A percentile compares a stretch with the other conserved stretches of the same genome.
Conservation (phyloP, 83 land plant species). For the Isoetes engelmannii region DNA sequence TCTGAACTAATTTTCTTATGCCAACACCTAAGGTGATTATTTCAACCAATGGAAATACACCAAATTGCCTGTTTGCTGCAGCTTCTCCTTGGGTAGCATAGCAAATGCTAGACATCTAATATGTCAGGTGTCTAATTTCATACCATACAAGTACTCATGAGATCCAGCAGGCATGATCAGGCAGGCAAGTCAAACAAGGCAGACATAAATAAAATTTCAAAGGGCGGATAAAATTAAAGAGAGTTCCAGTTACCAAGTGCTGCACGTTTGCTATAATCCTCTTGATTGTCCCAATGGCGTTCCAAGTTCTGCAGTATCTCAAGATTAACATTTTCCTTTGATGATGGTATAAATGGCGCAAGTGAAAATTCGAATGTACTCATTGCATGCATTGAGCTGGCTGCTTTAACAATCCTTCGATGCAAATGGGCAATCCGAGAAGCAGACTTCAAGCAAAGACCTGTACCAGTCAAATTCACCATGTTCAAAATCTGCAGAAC, state of each 20-base stretch:
- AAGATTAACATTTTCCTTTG: background rate
- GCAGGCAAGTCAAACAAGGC: no score
- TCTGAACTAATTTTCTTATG: no score
- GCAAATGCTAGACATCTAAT: no score
- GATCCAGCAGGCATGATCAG: no score
- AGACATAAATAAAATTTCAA: no score
- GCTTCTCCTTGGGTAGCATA: no score
- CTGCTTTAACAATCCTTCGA: conserved; percentile 27
- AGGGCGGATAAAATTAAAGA: no score
- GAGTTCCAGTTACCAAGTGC: conserved; percentile 21
- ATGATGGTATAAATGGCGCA: background rate
- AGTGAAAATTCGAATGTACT: conserved; percentile 16
- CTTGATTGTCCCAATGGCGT: conserved; percentile 16
- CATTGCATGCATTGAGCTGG: conserved; percentile 27
- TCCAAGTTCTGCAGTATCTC: conserved; percentile 15
- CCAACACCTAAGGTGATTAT: no score
- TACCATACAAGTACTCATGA: no score
- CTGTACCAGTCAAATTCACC: conserved; percentile 25
- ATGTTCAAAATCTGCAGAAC: conserved; percentile 20
- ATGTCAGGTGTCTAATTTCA: no score
- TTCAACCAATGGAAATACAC: no score
- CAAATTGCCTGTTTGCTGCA: no score
- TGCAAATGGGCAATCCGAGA: conserved; percentile 34
- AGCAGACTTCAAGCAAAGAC: conserved; percentile 25
- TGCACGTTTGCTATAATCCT: conserved; percentile 22